Evolutionary conservation across 345 rosid species (phyloP).

Genomic region (Excoecaria agallocha): DNA sequence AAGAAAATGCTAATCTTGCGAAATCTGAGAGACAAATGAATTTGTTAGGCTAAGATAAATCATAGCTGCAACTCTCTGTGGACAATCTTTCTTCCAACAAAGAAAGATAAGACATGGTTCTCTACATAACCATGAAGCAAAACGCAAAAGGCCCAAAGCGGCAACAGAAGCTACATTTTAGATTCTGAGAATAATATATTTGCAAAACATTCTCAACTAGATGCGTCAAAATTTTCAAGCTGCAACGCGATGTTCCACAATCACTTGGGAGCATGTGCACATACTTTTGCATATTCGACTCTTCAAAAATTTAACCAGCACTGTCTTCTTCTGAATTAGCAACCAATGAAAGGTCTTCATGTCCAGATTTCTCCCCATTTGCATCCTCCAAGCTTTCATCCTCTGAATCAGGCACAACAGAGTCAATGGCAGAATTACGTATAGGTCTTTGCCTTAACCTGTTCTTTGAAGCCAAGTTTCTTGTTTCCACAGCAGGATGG

Average conservation of each 20-base stretch:
- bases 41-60: background rate
- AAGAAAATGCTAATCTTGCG: background rate
- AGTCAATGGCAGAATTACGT: slow-evolving; percentile 51
- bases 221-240: slow-evolving; percentile 5
- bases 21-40: background rate
- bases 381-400: slow-evolving; percentile 26
- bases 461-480: slow-evolving; percentile 38
- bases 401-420: slow-evolving; percentile 36
- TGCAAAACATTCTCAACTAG: background rate
- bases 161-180: background rate
- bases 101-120: background rate
- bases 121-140: background rate
- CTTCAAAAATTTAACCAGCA: background rate
- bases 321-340: slow-evolving; percentile 19
- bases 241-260: background rate
- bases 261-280: background rate
- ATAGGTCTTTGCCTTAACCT: slow-evolving; percentile 57
- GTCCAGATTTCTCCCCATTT: slow-evolving; percentile 15
- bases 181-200: background rate
- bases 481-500: slow-evolving; percentile 28
- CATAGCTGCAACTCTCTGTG: background rate
- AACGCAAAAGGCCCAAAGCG: background rate
- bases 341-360: slow-evolving; percentile 15
- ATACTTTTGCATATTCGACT: background rate
- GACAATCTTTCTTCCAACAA: background rate